Evolutionary conservation across 441 rosid genomes (phyloP), one percentile per base, ranked within the genome.

Genomic region (Dalechampia spathulata): DNA sequence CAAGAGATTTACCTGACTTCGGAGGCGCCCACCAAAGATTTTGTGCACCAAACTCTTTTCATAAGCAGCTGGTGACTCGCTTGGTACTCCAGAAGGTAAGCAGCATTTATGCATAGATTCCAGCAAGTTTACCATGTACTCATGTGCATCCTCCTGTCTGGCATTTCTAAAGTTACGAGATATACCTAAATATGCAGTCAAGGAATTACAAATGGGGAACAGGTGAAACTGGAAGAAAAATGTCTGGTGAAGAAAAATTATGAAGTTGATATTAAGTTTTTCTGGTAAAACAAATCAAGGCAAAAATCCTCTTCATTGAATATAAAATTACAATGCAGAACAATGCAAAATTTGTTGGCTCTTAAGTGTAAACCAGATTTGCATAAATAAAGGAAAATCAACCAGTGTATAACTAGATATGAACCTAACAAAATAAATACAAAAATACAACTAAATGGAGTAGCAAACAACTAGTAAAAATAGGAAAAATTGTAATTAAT

Each of bases 31-130:
- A 12, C 99, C 99, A 72, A 93, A 90, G 48, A 90, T 93, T 64
- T 78, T 87, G 78, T 93, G 96, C 9, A 93, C 97, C 80, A 87
- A 74, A 80, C 99, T 93, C 74, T 75, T 90, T 63, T 85, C 90
- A 63, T 85, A 87, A 62, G 99, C 99, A 66, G 84, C 70, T 45
- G 95, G 78, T 4, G 99, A 93, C 71, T 90, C 90, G 19, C 85
- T 90, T 14, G 89, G 93, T 58, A 93, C 95, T 66, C 99, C 97
- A 22, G 90, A 90, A 46, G 99, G 96, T 59, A 93, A 74, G 86
- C 93, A 90, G 64, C 99, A 93, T 66, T 82, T 93, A 68, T 93
- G 97, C 97, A 93, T 93, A 26, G 95, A 90, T 70, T 93, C 99
- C 50, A 93, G 79, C 72, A 93, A 72, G 75, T 71, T 90, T 59